Base-by-base conservation (phyloP, 164 flowering plant species). In the Akebia trifoliata region DNA sequence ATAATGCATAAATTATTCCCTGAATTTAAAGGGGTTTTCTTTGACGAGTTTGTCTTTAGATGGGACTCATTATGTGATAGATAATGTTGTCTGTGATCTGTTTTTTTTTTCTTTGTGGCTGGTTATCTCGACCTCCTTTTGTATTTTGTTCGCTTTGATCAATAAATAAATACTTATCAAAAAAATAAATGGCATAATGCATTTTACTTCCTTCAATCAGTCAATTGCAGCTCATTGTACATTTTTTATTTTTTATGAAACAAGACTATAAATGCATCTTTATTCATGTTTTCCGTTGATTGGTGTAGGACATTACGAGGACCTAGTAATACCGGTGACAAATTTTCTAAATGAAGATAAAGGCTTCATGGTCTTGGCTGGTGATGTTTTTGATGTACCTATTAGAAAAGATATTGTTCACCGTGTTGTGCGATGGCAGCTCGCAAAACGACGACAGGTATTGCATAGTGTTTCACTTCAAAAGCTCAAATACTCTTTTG, bases 331-430 rank as follows among this genome's bases (percentile, higher is more conserved):
- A 54, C 91, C 90, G 12, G 80, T 90, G 53, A 90, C 97, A 40
- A 87, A 93, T 63, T 90, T 93, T 63, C 74, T 66, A 45, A 74
- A 77, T 69, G 97, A 90, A 76, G 95, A 87, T 46, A 87, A 87
- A 56, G 97, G 99, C 50, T 69, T 76, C 38, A 87, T 86, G 87
- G 80, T 81, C 39, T 72, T 93, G 69, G 86, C 92, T 61, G 97
- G 99, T 61, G 97, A 93, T 78, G 92, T 93, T 57, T 93, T 93
- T 79, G 92, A 90, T 73, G 90, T 86, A 2, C 97, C 99, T 28
- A 86, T 93, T 37, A 74, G 96, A 74, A 90, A 87, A 71, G 96
- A 93, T 68, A 90, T 90, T 69, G 76, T 90, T 62, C 99, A 93
- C 54, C 86, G 86, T 44, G 97, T 92, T 71, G 98, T 93, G 2